These are phyloP conservation scores for Beta corolliflora DNA, from an alignment of 179 eudicot species.

Conservation along the genomic window DNA sequence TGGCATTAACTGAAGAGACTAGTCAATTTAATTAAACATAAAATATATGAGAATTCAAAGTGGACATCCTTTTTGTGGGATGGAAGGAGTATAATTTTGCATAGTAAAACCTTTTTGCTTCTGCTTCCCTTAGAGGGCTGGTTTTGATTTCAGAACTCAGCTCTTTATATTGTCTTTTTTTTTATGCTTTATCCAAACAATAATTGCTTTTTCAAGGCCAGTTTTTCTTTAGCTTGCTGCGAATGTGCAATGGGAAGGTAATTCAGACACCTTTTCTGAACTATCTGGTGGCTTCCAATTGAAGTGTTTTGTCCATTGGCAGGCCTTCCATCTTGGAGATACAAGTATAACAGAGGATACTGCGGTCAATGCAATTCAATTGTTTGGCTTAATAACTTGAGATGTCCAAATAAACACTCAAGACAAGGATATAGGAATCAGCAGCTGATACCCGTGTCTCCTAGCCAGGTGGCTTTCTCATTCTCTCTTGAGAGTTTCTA, in stretches of 20 bases:
- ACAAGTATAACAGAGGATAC: slow-evolving; percentile 61
- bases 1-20: background rate
- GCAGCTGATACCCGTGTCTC: slow-evolving; percentile 48
- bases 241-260: background rate
- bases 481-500: background rate
- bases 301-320: slow-evolving; percentile 18
- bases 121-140: no score
- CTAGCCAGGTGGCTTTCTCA: slow-evolving; percentile 48
- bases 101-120: background rate
- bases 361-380: slow-evolving; percentile 56
- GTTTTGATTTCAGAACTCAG: background rate
- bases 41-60: background rate
- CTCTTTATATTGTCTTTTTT: background rate
- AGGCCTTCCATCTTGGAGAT: slow-evolving; percentile 49
- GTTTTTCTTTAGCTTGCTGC: background rate
- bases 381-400: slow-evolving; percentile 63
- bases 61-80: background rate
- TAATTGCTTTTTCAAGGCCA: background rate
- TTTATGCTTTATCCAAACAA: background rate
- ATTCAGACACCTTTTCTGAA: background rate
- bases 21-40: background rate
- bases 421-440: slow-evolving; percentile 26
- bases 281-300: background rate
- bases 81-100: background rate
- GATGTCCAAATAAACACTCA: slow-evolving; percentile 40